Base-by-base conservation (phyloP, 1,139 yeast genomes). In the Geotrichum carabidarum region DNA sequence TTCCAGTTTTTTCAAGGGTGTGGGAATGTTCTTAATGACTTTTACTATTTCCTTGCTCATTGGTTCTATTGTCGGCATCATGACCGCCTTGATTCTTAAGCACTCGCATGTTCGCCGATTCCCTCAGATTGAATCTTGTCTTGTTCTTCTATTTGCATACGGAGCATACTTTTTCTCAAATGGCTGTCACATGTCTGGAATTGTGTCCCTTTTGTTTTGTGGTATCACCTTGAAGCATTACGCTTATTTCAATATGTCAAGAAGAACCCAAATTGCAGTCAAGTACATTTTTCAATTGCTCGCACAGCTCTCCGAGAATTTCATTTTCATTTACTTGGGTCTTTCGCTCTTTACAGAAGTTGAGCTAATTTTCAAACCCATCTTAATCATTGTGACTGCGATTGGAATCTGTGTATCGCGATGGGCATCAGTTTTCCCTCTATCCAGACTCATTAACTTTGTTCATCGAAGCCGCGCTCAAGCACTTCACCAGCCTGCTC, bases 181-280 rank as follows among this genome's bases (percentile, higher is more conserved):
- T 68, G 99, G 99, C 44, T 94, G 99, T 63, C 99, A 94, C 69
- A 93, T 93, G 99, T 90, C 97, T 6, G 99, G 99, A 49, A 94
- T 93, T 63, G 99, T 94, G 7, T 89, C 97, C 1, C 76, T 94
- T 60, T 74, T 94, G 60, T 94, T 94, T 73, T 93, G 98, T 69
- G 99, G 99, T 53, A 91, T 94, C 59, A 93, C 99, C 2, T 75
- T 94, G 67, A 93, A 93, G 70, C 99, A 94, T 71, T 94, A 94
- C 68, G 99, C 99, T 15, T 91, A 90, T 72, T 93, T 80, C 72
- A 94, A 91, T 72, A 94, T 94, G 99, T 89, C 97, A 3, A 79
- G 98, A 71, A 79, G 98, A 65, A 89, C 99, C 0, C 99, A 94
- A 73, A 86, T 94, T 59, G 96, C 99, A 14, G 86, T 96, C 42